Evolutionary conservation across 768 basidiomycete genomes (phyloP).

Genomic region (Leccinum barrowsii): DNA sequence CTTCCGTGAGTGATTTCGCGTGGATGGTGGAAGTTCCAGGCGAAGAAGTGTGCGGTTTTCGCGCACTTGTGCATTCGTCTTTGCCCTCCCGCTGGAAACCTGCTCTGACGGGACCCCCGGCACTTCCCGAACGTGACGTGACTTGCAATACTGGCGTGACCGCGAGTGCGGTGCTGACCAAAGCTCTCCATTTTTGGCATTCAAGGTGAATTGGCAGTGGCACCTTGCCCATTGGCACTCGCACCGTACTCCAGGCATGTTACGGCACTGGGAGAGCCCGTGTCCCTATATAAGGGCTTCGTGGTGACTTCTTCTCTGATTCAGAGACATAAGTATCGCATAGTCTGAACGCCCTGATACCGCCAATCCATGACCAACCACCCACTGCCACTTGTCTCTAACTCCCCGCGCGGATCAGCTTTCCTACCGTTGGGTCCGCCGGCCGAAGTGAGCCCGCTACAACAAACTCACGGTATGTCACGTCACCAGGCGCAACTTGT

Average conservation of each 20-base stretch:
- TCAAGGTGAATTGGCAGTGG: slow-evolving; percentile 3
- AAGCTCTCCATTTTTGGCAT: slow-evolving; percentile 22
- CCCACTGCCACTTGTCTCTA: slow-evolving; percentile 5
- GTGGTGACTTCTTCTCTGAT: not conserved
- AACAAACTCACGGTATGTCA: slow-evolving; percentile 11
- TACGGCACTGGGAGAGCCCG: slow-evolving; percentile 22
- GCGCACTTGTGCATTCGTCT: slow-evolving; percentile 17
- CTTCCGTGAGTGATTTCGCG: slow-evolving; percentile 11
- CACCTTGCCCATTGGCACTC: not conserved
- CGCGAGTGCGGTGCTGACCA: slow-evolving; percentile 9
- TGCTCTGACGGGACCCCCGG: slow-evolving; percentile 22
- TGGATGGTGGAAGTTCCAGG: slow-evolving; percentile 33
- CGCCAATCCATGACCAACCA: slow-evolving; percentile 20
- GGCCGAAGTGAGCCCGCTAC: not conserved
- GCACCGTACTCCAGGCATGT: not conserved
- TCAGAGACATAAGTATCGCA: slow-evolving; percentile 1
- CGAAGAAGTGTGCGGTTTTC: slow-evolving; percentile 31
- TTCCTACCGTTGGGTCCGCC: not conserved
- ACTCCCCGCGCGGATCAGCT: slow-evolving; percentile 17
- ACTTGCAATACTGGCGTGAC: slow-evolving; percentile 12
- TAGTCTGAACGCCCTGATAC: not conserved
- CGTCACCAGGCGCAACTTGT: not conserved
- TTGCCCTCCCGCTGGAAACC: slow-evolving; percentile 22
- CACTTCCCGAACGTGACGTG: slow-evolving; percentile 27
- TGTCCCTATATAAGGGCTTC: slow-evolving; percentile 17